Conservation (phyloP, 2,329 filamentous ascomycete species). For the Phialophora expanda region DNA sequence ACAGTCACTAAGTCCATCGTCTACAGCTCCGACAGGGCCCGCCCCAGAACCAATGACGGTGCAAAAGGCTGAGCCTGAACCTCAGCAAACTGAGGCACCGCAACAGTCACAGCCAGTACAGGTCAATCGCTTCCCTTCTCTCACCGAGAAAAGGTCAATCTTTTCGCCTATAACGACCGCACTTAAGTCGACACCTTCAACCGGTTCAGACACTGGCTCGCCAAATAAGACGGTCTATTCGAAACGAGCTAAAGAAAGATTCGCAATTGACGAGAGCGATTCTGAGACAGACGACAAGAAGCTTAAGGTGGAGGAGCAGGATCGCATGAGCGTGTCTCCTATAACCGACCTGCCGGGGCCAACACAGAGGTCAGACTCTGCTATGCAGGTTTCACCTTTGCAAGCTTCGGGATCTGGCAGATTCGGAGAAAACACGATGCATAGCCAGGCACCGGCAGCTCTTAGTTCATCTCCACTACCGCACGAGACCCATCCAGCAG, state of each 20-base stretch:
- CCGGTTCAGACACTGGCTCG: slow-evolving; percentile 26
- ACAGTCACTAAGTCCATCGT: slow-evolving; percentile 14
- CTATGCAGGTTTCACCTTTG: slow-evolving; percentile 67
- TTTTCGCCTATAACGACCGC: slow-evolving; percentile 35
- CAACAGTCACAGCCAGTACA: slow-evolving; percentile 22
- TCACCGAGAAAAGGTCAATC: slow-evolving; percentile 37
- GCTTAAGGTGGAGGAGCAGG: slow-evolving; percentile 25
- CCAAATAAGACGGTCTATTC: slow-evolving; percentile 34
- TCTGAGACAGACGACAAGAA: slow-evolving; percentile 37
- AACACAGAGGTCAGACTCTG: slow-evolving; percentile 69
- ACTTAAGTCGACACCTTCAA: slow-evolving; percentile 31
- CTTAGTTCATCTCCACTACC: slow-evolving; percentile 34
- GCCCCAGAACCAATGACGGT: slow-evolving; percentile 31
- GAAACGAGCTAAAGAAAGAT: slow-evolving; percentile 37
- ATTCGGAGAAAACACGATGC: slow-evolving; percentile 72
- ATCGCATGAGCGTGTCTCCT: slow-evolving; percentile 31
- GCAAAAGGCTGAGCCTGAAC: slow-evolving; percentile 28
- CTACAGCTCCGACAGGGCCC: slow-evolving; percentile 27
- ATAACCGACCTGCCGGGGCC: slow-evolving; percentile 35
- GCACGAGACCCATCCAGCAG: slow-evolving; percentile 43
- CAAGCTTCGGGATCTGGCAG: slow-evolving; percentile 58
- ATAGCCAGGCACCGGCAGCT: slow-evolving; percentile 63
- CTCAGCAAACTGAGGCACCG: slow-evolving; percentile 12
- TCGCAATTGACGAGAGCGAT: slow-evolving; percentile 38
- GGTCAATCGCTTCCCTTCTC: slow-evolving; percentile 37